Conservation (phyloP, 2,329 filamentous ascomycete species). For the Verticillium nubilum region DNA sequence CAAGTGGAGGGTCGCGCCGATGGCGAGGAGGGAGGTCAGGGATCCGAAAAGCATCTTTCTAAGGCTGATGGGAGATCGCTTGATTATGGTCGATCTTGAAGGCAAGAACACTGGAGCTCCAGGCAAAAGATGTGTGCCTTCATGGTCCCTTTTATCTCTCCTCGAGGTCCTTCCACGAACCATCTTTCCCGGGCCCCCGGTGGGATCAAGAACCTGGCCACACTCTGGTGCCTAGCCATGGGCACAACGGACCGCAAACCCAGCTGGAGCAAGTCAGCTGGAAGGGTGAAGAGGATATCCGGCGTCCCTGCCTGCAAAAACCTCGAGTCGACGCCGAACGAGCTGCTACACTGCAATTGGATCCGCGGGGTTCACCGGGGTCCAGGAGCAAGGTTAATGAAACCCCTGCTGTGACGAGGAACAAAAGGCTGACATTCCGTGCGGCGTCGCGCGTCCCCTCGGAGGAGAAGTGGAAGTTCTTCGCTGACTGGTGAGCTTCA, state of each 20-base stretch:
- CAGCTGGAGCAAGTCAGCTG: background rate
- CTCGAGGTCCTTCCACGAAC: background rate
- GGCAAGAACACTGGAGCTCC: too few species aligned
- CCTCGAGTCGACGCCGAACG: background rate
- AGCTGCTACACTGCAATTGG: background rate
- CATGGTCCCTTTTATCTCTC: background rate
- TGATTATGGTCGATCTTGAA: background rate
- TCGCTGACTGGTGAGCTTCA: background rate
- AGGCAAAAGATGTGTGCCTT: background rate
- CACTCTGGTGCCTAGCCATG: background rate
- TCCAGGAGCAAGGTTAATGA: too few species aligned
- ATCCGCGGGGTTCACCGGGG: too few species aligned
- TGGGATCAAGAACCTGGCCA: background rate
- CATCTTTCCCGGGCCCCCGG: background rate
- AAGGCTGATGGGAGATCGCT: background rate
- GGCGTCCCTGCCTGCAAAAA: background rate
- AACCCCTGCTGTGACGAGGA: background rate
- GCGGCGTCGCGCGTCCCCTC: background rate
- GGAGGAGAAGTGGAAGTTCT: background rate
- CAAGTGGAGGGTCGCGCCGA: background rate
- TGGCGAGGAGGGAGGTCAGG: background rate
- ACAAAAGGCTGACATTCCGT: background rate
- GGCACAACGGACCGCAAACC: background rate
- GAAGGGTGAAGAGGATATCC: background rate
- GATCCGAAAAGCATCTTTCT: background rate